phyloP scores from a whole-genome alignment of 2,329 filamentous ascomycete genomes.

The Pestalotiopsis sp. region DNA sequence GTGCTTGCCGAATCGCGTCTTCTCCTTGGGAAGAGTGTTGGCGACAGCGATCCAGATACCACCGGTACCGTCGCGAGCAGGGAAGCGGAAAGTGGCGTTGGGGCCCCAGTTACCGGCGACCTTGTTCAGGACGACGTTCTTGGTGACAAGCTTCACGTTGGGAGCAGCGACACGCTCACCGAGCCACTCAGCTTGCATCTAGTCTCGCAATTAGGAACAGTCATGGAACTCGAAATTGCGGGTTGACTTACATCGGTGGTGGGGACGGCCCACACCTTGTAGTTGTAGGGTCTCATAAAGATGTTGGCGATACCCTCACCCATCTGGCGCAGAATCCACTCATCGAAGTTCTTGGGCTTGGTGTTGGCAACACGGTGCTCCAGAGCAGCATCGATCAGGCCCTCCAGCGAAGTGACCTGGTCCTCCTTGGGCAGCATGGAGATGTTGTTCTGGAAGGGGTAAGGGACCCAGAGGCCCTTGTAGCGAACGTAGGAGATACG shows the following conservation, averaged over 20 bases:
- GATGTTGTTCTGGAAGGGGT: slow-evolving; percentile 99
- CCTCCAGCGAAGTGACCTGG: slow-evolving; percentile 91
- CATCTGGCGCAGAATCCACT: slow-evolving; percentile 95
- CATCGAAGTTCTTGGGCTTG: slow-evolving; percentile 96
- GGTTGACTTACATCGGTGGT: slow-evolving; percentile 78
- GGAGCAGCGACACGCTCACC: slow-evolving; percentile 98
- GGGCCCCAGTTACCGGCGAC: slow-evolving; percentile 97
- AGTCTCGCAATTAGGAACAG: slow-evolving; percentile 12
- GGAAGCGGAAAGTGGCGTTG: slow-evolving; percentile 98
- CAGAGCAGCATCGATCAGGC: slow-evolving; percentile 91
- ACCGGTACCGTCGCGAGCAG: slow-evolving; percentile 90
- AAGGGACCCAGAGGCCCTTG: slow-evolving; percentile 95
- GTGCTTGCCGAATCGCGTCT: slow-evolving; percentile 85
- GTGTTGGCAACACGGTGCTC: slow-evolving; percentile 83
- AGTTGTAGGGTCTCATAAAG: slow-evolving; percentile 99
- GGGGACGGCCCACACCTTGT: slow-evolving; percentile 99
- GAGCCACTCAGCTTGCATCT: slow-evolving; percentile 99
- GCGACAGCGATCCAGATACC: slow-evolving; percentile 99
- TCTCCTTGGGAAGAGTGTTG: slow-evolving; percentile 88
- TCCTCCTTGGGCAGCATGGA: slow-evolving; percentile 97
- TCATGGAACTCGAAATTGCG: not conserved
- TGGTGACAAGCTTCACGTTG: slow-evolving; percentile 89
- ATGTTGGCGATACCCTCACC: slow-evolving; percentile 87
- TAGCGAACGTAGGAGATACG: slow-evolving; percentile 98
- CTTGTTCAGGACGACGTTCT: slow-evolving; percentile 95